phyloP scores from a whole-genome alignment of 2,329 filamentous ascomycete species.

The Talaromyces amestolkiae region DNA sequence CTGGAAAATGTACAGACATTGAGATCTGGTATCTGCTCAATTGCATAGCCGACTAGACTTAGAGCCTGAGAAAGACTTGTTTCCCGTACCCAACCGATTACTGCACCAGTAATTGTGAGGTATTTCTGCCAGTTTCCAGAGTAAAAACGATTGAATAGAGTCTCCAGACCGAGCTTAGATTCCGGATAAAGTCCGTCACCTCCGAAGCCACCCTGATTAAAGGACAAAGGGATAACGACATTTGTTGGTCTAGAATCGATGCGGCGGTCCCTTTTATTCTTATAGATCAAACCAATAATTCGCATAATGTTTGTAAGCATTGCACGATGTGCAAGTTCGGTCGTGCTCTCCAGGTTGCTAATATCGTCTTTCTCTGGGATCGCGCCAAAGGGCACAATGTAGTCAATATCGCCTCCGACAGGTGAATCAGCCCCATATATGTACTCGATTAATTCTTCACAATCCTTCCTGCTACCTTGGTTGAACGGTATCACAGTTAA shows the following conservation, averaged over 20 bases:
- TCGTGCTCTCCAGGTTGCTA: slow-evolving; percentile 92
- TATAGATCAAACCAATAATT: slow-evolving; percentile 84
- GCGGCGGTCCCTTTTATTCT: slow-evolving; percentile 79
- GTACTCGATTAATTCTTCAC: slow-evolving; percentile 83
- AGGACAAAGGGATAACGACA: slow-evolving; percentile 90
- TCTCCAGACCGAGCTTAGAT: slow-evolving; percentile 94
- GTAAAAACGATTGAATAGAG: slow-evolving; percentile 96
- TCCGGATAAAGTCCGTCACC: slow-evolving; percentile 97
- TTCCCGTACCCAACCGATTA: slow-evolving; percentile 98
- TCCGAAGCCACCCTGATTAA: slow-evolving; percentile 97
- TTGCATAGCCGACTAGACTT: slow-evolving; percentile 94
- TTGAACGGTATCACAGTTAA: slow-evolving; percentile 98
- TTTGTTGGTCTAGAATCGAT: slow-evolving; percentile 95
- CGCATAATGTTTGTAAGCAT: slow-evolving; percentile 97
- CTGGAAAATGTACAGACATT: slow-evolving; percentile 98
- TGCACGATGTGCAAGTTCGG: slow-evolving; percentile 94
- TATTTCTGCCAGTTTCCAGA: slow-evolving; percentile 97
- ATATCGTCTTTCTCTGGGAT: slow-evolving; percentile 98
- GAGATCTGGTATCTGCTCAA: slow-evolving; percentile 69
- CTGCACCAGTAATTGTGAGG: slow-evolving; percentile 94
- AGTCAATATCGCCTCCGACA: slow-evolving; percentile 93
- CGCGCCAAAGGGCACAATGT: slow-evolving; percentile 90
- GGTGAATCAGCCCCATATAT: slow-evolving; percentile 98
- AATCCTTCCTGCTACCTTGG: slow-evolving; percentile 78
- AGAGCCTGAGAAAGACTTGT: slow-evolving; percentile 97